These are phyloP conservation scores for Chlorella vulgaris DNA, from an alignment of 139 green algal species.

Conservation along the genomic window DNA sequence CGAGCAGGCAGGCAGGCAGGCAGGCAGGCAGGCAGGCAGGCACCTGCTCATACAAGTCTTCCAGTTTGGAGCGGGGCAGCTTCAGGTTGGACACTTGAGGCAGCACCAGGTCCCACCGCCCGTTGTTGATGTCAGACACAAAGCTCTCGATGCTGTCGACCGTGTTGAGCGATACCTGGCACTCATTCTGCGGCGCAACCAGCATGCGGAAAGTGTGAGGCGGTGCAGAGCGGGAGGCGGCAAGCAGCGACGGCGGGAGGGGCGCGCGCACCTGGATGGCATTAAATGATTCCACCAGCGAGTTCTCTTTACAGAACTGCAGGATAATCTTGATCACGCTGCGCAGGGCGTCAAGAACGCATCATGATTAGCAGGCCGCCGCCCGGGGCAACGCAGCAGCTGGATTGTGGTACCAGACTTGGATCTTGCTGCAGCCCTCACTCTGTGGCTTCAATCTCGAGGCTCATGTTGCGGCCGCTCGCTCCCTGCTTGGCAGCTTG, in stretches of 20 bases:
- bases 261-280: constrained; percentile 73
- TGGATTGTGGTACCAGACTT: no score
- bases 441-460: constrained; percentile 92
- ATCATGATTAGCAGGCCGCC: no score
- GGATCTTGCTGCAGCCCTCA: constrained; percentile 55
- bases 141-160: constrained; percentile 93
- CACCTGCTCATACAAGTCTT: constrained; percentile 95
- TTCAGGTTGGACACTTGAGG: constrained; percentile 84
- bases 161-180: constrained; percentile 93
- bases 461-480: background rate
- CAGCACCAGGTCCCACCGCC: constrained; percentile 92
- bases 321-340: constrained; percentile 98
- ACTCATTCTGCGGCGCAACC: constrained; percentile 87
- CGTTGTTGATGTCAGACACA: constrained; percentile 85
- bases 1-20: background rate
- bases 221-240: background rate
- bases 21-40: background rate
- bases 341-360: no score
- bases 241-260: background rate
- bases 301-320: constrained; percentile 98
- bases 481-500: background rate
- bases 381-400: no score
- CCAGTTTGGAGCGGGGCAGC: constrained; percentile 86
- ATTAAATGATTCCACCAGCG: constrained; percentile 84
- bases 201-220: background rate